Percentiles rank a stretch among this genome's conserved stretches.
Conservation (phyloP, 2,329 filamentous ascomycete genomes). For the Didymella pinodella region DNA sequence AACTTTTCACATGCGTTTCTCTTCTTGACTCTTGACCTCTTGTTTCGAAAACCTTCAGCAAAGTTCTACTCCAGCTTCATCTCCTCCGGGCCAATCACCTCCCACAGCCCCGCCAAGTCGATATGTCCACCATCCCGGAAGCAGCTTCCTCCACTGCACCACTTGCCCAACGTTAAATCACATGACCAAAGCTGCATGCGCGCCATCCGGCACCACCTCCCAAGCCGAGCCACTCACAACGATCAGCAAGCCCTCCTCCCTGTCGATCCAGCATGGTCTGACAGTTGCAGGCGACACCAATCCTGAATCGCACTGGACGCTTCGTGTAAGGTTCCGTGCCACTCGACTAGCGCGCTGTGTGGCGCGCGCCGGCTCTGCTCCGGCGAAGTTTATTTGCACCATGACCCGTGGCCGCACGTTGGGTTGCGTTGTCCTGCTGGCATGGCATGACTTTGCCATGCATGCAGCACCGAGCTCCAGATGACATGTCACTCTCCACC, state of each 20-base stretch:
- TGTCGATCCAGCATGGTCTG: conserved; percentile 17
- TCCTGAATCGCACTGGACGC: not conserved
- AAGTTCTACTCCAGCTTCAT: conserved; percentile 18
- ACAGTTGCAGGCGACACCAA: conserved; percentile 19
- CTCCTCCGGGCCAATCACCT: conserved; percentile 17
- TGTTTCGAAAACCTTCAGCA: conserved; percentile 10
- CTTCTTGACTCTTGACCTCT: not conserved
- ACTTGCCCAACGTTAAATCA: conserved; percentile 17
- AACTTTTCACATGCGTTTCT: not conserved
- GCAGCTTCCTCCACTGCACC: not conserved
- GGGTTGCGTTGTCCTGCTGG: not conserved
- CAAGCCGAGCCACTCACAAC: conserved; percentile 13
- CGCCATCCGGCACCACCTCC: conserved; percentile 19
- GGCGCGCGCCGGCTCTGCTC: conserved; percentile 10
- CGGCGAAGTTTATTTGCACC: conserved; percentile 23
- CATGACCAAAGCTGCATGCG: conserved; percentile 19
- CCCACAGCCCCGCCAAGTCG: conserved; percentile 13
- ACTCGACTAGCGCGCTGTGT: conserved; percentile 12
- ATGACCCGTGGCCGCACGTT: conserved; percentile 11
- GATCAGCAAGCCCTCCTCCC: conserved; percentile 4
- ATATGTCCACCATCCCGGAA: not conserved
- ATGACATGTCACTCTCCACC: conserved; percentile 9
- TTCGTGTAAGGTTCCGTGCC: conserved; percentile 9
- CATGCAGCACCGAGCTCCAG: conserved; percentile 12
- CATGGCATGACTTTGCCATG: conserved; percentile 3